Base-by-base conservation (phyloP, 495 filamentous ascomycete species). In the Penicillium simplicissimum region DNA sequence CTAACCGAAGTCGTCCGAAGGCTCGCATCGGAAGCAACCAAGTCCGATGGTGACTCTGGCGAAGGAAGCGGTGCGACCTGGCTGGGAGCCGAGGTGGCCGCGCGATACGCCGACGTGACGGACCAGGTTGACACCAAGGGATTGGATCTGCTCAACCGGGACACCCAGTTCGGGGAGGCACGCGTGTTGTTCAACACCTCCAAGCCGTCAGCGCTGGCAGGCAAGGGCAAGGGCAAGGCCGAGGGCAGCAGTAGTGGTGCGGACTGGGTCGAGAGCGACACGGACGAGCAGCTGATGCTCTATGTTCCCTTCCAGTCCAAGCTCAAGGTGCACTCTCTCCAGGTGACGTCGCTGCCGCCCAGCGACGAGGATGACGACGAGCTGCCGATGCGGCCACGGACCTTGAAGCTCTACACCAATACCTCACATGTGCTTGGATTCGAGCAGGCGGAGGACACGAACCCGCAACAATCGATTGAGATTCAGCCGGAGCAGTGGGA, bases 181-280 rank as follows among this genome's bases (percentile, higher is more conserved):
- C 79, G 87, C 59, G 85, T 84, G n/a, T 77, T 98, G 6, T 91
- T 98, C 67, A 84, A 90, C 17, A 61, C 62, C 7, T 80, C 71
- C 40, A 89, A 90, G 74, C 95, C 95, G 14, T 81, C 80, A 4
- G 79, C 84, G 1, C 74, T 94, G 40, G 79, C 73, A 13, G 70
- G 62, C 17, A 89, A 89, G 65, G 83, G 84, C 40, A 90, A 89
- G 73, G 77, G 71, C 14, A 82, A 74, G 47, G 19, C 28, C 57
- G 51, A 53, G 34, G 51, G 48, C 14, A 33, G 47, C 45, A 33
- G 38, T 38, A 33, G 68, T 72, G 43, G 51, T 37, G 51, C 51
- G 4, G 95, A 98, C 75, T 98, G 92, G 91, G 85, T 97, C n/a
- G 92, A 98, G 81, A 97, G 91, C 70, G 96, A 97, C 70, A 96